These are phyloP conservation scores for Keithomyces neogunnii DNA, from an alignment of 2,329 filamentous ascomycete species.

Conservation along the genomic window DNA sequence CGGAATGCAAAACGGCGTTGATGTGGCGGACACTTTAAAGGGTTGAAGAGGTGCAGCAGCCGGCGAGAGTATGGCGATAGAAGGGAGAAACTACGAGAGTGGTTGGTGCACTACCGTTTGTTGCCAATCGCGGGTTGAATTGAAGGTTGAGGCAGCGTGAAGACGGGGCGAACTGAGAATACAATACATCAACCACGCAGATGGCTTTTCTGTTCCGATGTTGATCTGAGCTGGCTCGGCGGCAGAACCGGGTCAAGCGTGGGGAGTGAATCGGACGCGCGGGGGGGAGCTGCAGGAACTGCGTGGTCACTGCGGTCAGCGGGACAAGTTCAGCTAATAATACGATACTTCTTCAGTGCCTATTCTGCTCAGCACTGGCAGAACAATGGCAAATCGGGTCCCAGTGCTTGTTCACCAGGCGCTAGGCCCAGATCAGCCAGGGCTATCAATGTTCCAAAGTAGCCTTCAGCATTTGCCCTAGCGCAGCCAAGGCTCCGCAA, in stretches of 20 bases:
- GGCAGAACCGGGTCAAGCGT: not conserved
- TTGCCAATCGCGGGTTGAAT: not conserved
- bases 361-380: too few relatives aligned
- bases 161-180: not conserved
- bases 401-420: too few relatives aligned
- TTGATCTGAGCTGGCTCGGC: not conserved
- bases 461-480: too few relatives aligned
- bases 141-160: not conserved
- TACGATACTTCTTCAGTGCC: too few relatives aligned
- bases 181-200: not conserved
- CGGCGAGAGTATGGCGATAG: not conserved
- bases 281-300: not conserved
- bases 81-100: not conserved
- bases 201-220: not conserved
- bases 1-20: not conserved
- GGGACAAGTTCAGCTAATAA: too few relatives aligned
- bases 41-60: not conserved
- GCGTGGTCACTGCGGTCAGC: too few relatives aligned
- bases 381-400: not conserved
- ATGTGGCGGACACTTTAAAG: not conserved
- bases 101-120: not conserved
- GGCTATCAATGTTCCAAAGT: too few relatives aligned
- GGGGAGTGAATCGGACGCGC: not conserved
- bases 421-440: too few relatives aligned
- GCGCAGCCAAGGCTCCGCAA: not conserved